Percentiles rank a stretch among this genome's conserved stretches.
Conservation (phyloP, 805 yeast species). For the Candida pini region DNA sequence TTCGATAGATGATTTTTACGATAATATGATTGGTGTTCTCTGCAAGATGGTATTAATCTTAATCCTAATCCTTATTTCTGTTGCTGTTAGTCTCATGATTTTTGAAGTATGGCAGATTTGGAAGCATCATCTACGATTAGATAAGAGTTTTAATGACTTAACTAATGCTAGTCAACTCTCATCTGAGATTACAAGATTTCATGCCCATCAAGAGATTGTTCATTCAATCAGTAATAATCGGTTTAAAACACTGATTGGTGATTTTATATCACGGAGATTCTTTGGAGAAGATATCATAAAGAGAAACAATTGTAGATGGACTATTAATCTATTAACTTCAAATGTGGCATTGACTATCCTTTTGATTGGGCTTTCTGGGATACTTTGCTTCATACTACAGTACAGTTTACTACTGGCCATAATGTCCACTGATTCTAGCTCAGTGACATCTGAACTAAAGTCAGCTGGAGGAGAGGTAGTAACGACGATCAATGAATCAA, state of each 20-base stretch:
- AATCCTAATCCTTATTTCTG: conserved; percentile 32
- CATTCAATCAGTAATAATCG: conserved; percentile 23
- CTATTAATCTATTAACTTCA: conserved; percentile 46
- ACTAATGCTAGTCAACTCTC: conserved; percentile 5
- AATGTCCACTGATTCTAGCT: conserved; percentile 6
- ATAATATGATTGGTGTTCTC: conserved; percentile 26
- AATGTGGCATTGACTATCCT: conserved; percentile 45
- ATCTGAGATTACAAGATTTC: conserved; percentile 1
- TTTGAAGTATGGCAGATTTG: conserved; percentile 42
- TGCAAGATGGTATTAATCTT: conserved; percentile 33
- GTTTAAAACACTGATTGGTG: conserved; percentile 13
- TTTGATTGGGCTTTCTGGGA: conserved; percentile 51
- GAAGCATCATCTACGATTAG: conserved; percentile 42
- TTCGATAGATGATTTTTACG: conserved; percentile 35
- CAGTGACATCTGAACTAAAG: conserved; percentile 7
- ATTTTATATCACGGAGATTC: conserved; percentile 10
- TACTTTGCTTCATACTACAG: conserved; percentile 51
- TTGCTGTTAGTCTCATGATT: conserved; percentile 36
- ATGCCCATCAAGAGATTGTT: conserved; percentile 17
- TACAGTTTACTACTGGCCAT: conserved; percentile 34
- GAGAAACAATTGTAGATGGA: conserved; percentile 33
- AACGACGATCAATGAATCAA: conserved; percentile 26
- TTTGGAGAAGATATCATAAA: conserved; percentile 10
- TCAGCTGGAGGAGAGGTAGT: conserved; percentile 10
- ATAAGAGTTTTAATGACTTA: conserved; percentile 28